Evolutionary conservation across 2,329 filamentous ascomycete species (phyloP).

Genomic region (Ceratocystis ficicola): DNA sequence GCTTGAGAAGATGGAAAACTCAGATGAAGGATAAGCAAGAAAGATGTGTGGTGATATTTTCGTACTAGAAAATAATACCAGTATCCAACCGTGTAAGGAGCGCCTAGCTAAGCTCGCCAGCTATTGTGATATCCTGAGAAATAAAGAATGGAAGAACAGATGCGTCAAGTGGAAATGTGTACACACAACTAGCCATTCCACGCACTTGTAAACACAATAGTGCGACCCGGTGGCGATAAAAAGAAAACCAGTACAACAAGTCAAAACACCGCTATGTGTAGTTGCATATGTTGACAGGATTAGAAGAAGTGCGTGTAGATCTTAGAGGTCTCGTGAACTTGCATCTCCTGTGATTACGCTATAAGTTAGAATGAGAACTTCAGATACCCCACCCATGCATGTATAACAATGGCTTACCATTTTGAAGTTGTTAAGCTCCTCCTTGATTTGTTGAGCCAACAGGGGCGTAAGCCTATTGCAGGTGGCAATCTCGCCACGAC

Average conservation of each 20-base stretch:
- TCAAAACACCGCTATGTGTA: slow-evolving; percentile 9
- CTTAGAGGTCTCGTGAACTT: slow-evolving; percentile 97
- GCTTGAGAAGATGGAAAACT: not conserved
- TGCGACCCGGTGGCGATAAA: not conserved
- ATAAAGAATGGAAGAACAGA: slow-evolving; percentile 11
- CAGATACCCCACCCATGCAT: not conserved
- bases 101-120: not conserved
- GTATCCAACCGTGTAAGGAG: slow-evolving; percentile 22
- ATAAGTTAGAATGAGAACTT: not conserved
- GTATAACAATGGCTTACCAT: slow-evolving; percentile 55
- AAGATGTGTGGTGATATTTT: slow-evolving; percentile 18
- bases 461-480: slow-evolving; percentile 96
- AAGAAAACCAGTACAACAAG: not conserved
- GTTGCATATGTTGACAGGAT: slow-evolving; percentile 35
- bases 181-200: not conserved
- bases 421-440: slow-evolving; percentile 98
- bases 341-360: slow-evolving; percentile 66
- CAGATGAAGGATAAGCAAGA: slow-evolving; percentile 21
- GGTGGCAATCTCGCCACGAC: slow-evolving; percentile 87
- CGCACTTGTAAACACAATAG: no score
- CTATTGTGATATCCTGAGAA: not conserved
- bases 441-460: slow-evolving; percentile 97
- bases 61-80: slow-evolving; percentile 24
- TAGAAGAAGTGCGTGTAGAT: slow-evolving; percentile 99
- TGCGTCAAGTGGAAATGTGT: not conserved